Conservation (phyloP, 176 grass and related monocot species). For the Raddia guianensis region DNA sequence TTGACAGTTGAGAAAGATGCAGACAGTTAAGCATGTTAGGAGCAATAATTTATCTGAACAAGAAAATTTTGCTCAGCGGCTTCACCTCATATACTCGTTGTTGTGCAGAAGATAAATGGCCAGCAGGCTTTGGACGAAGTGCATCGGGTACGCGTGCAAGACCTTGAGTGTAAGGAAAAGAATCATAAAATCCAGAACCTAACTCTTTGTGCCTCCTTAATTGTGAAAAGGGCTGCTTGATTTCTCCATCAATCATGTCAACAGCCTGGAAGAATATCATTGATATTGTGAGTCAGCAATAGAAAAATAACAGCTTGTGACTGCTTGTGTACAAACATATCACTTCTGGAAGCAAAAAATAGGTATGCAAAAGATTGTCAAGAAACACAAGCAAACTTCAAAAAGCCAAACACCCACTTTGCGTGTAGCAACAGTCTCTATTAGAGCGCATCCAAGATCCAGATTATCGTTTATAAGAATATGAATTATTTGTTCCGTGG, state of each 20-base stretch:
- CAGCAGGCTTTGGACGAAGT: constrained; percentile 74
- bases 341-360: constrained; percentile 8
- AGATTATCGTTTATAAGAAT: constrained; percentile 91
- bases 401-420: constrained; percentile 59
- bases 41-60: constrained; percentile 13
- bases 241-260: constrained; percentile 90
- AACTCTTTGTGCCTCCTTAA: constrained; percentile 81
- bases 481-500: constrained; percentile 72
- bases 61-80: not conserved
- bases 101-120: constrained; percentile 68
- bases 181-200: constrained; percentile 87
- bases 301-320: constrained; percentile 8
- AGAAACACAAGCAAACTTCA: constrained; percentile 9
- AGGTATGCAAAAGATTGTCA: not conserved
- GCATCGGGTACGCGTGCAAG: constrained; percentile 68
- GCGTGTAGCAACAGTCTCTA: constrained; percentile 89
- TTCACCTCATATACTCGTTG: constrained; percentile 87
- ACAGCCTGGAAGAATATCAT: constrained; percentile 58
- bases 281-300: constrained; percentile 13
- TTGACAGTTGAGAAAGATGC: constrained; percentile 35
- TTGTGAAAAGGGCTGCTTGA: constrained; percentile 69
- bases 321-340: not conserved
- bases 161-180: constrained; percentile 77
- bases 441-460: constrained; percentile 96
- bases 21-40: not conserved